Conservation (phyloP, 1,284 basidiomycete genomes). For the Trichosporon asahii region DNA sequence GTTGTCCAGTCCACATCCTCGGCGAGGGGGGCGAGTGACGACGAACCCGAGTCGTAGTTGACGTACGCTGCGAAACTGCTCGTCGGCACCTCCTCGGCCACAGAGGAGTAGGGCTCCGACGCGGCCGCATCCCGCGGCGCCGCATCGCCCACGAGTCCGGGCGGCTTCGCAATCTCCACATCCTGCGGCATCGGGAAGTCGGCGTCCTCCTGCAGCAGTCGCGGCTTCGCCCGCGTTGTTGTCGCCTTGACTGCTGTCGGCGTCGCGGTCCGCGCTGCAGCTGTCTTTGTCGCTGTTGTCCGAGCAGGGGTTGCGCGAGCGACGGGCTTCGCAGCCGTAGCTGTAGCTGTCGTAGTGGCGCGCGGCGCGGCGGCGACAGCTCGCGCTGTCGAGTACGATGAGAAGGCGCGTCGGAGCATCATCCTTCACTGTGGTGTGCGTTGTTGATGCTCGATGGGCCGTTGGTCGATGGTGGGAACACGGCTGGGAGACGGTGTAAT, state of each 20-base stretch:
- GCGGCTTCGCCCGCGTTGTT: neutral
- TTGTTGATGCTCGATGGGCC: neutral
- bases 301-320: neutral
- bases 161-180: neutral
- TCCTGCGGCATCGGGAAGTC: constrained; percentile 7
- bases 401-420: neutral
- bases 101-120: neutral
- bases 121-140: constrained; percentile 1
- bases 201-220: neutral
- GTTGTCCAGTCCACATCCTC: constrained; percentile 70
- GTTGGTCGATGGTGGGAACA: neutral
- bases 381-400: neutral
- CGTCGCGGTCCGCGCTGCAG: neutral
- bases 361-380: neutral
- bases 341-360: neutral
- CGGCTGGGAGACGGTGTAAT: neutral
- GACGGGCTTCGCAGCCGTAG: neutral
- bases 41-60: neutral
- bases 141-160: neutral
- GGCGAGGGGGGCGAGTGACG: neutral
- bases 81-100: neutral
- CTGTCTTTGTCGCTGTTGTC: neutral
- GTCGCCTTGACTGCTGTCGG: neutral
- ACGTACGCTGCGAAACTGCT: neutral
- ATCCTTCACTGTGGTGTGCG: no score